phyloP scores from a whole-genome alignment of 2,329 filamentous ascomycete species.

The Metarhizium guizhouense region DNA sequence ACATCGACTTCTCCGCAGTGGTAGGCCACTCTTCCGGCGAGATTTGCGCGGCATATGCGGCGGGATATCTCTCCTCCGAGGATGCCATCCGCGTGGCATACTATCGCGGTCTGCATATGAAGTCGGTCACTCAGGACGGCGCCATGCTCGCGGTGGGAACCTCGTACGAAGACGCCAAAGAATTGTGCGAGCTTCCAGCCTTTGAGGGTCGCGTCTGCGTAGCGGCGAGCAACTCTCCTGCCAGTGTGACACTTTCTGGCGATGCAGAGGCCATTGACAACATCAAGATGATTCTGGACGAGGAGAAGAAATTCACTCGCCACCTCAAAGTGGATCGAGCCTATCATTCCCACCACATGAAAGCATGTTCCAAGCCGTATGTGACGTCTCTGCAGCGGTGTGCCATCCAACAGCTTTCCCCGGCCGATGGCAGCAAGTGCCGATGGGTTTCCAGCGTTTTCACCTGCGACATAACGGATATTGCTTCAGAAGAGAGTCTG shows the following conservation, averaged over 20 bases:
- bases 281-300: conserved; percentile 13
- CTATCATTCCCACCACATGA: conserved; percentile 33
- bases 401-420: not conserved
- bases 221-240: conserved; percentile 15
- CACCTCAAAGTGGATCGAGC: conserved; percentile 27
- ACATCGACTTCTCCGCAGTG: conserved; percentile 20
- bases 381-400: not conserved
- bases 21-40: conserved; percentile 33
- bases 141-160: conserved; percentile 15
- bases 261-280: conserved; percentile 18
- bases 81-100: conserved; percentile 6
- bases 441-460: not conserved
- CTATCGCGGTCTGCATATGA: conserved; percentile 2
- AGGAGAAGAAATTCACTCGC: conserved; percentile 17
- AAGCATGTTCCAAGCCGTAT: conserved; percentile 9
- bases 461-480: not conserved
- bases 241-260: conserved; percentile 20
- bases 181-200: conserved; percentile 8
- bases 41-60: conserved; percentile 31
- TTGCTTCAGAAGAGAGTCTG: conserved; percentile 16
- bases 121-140: conserved; percentile 1
- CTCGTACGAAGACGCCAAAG: not conserved
- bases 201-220: conserved; percentile 15
- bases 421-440: not conserved
- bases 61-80: conserved; percentile 8